phyloP scores from a whole-genome alignment of 148 eudicot genomes.

The Amaranthus hypochondriacus region DNA sequence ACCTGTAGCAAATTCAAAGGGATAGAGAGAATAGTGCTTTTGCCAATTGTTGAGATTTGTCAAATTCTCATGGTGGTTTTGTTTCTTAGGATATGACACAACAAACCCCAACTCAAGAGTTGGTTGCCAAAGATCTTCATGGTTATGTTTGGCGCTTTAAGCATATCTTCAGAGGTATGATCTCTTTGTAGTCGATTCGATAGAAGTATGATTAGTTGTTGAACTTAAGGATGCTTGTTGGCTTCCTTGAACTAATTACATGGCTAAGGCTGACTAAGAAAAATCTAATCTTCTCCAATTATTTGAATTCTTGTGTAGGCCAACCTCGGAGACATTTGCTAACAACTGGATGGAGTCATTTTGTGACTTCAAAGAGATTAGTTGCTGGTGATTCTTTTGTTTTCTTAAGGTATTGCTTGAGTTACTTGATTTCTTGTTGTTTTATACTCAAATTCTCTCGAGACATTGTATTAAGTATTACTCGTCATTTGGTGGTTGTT shows the following conservation, averaged over 20 bases:
- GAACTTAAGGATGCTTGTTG: background rate
- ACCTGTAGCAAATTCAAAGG: no score
- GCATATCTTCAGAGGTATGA: conserved; percentile 89
- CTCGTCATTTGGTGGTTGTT: conserved; percentile 6
- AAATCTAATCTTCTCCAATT: background rate
- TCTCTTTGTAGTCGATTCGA: background rate
- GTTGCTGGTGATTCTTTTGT: conserved; percentile 97
- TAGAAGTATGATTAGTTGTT: background rate
- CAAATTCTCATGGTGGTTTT: background rate
- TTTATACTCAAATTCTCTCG: background rate
- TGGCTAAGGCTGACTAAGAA: background rate
- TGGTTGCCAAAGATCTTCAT: conserved; percentile 85
- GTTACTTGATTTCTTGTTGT: background rate
- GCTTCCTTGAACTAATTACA: background rate
- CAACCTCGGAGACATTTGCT: conserved; percentile 96
- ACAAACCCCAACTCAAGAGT: conserved; percentile 79
- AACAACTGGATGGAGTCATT: conserved; percentile 99
- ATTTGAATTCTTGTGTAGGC: conserved; percentile 36
- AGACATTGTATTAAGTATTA: background rate
- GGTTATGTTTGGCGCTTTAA: conserved; percentile 82
- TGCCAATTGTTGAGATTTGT: conserved; percentile 6
- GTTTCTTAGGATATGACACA: conserved; percentile 70
- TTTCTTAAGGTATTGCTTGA: conserved; percentile 58
- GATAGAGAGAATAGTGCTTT: background rate
- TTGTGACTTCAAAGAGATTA: conserved; percentile 87